A percentile compares a stretch with the other conserved stretches of the same genome.
These are phyloP conservation scores for Bertia moriformis DNA, from an alignment of 2,329 filamentous ascomycete species.

Conservation along the genomic window DNA sequence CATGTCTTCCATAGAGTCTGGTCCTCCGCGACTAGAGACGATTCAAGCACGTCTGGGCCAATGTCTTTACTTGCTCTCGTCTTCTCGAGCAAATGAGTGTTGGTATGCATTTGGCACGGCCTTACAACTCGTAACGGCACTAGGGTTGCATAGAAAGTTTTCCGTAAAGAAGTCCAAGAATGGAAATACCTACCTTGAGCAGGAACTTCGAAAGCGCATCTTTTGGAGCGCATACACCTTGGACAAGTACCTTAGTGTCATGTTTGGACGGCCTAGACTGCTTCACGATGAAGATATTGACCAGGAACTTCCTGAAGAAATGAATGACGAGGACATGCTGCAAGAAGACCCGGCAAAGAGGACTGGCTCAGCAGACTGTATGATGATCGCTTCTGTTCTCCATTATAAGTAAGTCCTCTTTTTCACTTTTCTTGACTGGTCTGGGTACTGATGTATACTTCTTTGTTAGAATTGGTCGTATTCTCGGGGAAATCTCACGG, in stretches of 20 bases:
- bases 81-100: conserved; percentile 42
- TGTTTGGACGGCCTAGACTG: conserved; percentile 42
- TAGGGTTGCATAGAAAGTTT: conserved; percentile 25
- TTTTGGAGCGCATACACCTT: conserved; percentile 51
- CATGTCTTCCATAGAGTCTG: conserved; percentile 26
- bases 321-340: conserved; percentile 42
- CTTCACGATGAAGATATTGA: conserved; percentile 52
- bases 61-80: conserved; percentile 40
- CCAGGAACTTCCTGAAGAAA: conserved; percentile 36
- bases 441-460: conserved; percentile 2
- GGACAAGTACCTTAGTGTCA: conserved; percentile 48
- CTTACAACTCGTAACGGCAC: conserved; percentile 31
- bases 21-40: conserved; percentile 35
- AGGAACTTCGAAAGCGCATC: conserved; percentile 36
- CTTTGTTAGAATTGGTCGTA: conserved; percentile 18
- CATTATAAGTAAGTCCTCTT: conserved; percentile 15
- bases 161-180: conserved; percentile 12
- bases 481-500: conserved; percentile 21
- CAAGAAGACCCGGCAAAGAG: conserved; percentile 16
- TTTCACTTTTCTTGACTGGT: not conserved
- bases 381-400: conserved; percentile 21
- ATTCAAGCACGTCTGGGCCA: conserved; percentile 42
- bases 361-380: conserved; percentile 16
- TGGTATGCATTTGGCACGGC: conserved; percentile 46
- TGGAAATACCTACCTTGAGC: conserved; percentile 23